Base-by-base conservation (phyloP, 257 asterid species). In the Solanum dulcamara region DNA sequence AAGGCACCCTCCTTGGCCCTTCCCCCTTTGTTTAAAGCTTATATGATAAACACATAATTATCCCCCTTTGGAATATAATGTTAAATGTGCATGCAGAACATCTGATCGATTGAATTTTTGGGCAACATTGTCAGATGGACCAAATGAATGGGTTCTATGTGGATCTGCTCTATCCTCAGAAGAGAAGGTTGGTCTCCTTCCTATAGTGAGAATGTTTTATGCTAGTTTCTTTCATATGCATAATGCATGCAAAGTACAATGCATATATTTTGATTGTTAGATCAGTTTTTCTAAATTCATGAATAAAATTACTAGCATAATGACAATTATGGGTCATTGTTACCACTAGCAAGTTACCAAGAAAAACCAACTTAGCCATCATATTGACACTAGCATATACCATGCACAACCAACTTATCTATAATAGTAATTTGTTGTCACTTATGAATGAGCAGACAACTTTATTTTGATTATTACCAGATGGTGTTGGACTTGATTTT, bases 131-230 rank as follows among this genome's bases (percentile, higher is more conserved):
- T 87, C 86, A 4, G 55, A 35, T 87, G 97, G 93, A 82, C 90
- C 88, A 13, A 92, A 88, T 81, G 89, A 93, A 17, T 92, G 93
- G 97, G 89, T 89, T 71, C 91, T 95, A 15, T 95, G 98, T 28
- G 99, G 98, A 85, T 96, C 98, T 87, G 93, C 99, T 87, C 91
- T 96, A 66, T 96, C 98, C 81, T 85, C 94, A 11, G 89, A 92
- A 66, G 98, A 96, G 32, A 95, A 92, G 98, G 99, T 96, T 30
- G 7, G 66, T 48, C 20, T 79, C 44, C 83, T 79, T 50, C 2
- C 42, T 48, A 17, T 12, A 17, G 17, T 30, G 33, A 9, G 42
- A 33, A 79, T 48, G 83, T 5, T 10, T 30, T 79, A 6, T 50
- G 42, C 17, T 48, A 18, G 20, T 30, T 77, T 48, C 12, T 10